Evolutionary conservation across 345 rosid species (phyloP).

Genomic region (Psidium friedrichsthalianum): DNA sequence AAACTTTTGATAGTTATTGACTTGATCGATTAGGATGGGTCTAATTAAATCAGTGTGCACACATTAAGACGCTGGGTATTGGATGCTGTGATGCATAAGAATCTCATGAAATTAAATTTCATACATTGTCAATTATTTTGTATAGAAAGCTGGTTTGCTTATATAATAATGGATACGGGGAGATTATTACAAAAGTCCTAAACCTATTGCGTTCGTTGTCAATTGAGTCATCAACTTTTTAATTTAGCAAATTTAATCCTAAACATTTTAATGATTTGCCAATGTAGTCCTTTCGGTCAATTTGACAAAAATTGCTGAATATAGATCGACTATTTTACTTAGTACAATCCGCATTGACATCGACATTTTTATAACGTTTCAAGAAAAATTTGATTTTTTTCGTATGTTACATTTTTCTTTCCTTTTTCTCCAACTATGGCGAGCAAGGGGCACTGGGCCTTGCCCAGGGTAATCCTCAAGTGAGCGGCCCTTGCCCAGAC

Average conservation of each 20-base stretch:
- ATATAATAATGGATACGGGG: background rate
- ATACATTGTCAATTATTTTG: background rate
- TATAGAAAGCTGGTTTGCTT: background rate
- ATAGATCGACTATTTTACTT: accelerated
- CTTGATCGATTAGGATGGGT: background rate
- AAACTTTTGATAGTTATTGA: background rate
- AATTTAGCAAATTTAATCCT: background rate
- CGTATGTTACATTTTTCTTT: too few species aligned
- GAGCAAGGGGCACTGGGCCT: accelerated
- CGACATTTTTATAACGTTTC: background rate
- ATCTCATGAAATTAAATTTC: background rate
- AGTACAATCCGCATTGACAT: accelerated
- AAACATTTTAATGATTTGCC: background rate
- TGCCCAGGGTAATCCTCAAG: background rate
- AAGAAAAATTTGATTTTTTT: background rate
- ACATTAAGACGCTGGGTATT: background rate
- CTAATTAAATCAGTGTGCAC: background rate
- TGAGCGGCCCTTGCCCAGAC: too few species aligned
- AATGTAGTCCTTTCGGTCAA: background rate
- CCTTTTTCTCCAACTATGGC: background rate
- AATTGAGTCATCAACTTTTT: background rate
- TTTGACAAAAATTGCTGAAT: accelerated
- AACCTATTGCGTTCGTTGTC: accelerated
- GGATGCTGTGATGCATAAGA: background rate
- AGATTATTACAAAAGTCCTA: background rate